Evolutionary conservation across 2,329 filamentous ascomycete genomes (phyloP).

Genomic region (Didymella lethalis): DNA sequence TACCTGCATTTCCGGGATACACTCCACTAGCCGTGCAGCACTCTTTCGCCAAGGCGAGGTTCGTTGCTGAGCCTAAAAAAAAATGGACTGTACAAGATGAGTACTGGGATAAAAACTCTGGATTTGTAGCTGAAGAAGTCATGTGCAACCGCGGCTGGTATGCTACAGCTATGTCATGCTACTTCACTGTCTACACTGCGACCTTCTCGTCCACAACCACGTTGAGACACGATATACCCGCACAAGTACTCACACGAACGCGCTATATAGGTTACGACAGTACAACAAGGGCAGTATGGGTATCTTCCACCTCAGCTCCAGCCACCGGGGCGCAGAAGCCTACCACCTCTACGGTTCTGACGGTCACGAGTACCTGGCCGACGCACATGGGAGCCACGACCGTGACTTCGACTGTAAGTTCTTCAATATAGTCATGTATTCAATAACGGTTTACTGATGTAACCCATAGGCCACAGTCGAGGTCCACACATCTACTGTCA

Average conservation of each 20-base stretch:
- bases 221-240: background rate
- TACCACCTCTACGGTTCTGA: background rate
- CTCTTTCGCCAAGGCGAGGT: background rate
- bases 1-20: background rate
- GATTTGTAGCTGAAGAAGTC: background rate
- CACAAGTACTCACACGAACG: background rate
- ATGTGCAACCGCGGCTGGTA: background rate
- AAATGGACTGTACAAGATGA: conserved; percentile 1
- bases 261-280: background rate
- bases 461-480: background rate
- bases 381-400: background rate
- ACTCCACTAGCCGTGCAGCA: background rate
- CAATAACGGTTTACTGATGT: background rate
- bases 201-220: background rate
- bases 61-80: background rate
- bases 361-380: background rate
- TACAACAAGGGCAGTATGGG: background rate
- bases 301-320: background rate
- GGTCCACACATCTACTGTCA: background rate
- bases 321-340: background rate
- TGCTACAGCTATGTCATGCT: background rate
- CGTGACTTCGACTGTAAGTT: background rate
- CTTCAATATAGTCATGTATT: background rate
- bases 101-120: background rate
- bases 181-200: background rate